Base-by-base conservation (phyloP, 2,329 filamentous ascomycete genomes). In the Erysiphe pulchra region DNA sequence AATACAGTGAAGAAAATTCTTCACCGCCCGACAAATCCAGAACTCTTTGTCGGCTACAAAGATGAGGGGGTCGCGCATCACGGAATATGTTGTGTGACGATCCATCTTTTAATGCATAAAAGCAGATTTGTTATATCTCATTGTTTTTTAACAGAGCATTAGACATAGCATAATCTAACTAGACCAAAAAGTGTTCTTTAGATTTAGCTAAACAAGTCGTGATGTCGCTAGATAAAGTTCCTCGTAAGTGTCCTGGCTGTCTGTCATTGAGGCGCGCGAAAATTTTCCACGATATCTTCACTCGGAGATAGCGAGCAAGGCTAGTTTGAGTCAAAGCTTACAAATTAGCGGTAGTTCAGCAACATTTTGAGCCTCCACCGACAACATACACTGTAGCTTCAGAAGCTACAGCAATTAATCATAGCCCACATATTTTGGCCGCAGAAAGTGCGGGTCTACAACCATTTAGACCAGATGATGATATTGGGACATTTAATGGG, bases 401-500 rank as follows among this genome's bases (percentile, higher is more conserved):
- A 17, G 17, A 14, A 42, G n/a, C 17, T 42, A 30, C 30, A n/a
- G 40, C 40, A 14, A 28, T 12, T n/a, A 13, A 30, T 42, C 12
- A 24, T 13, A 42, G 17, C n/a, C 20, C 40, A 14, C 40, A 39
- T 9, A 18, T 10, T 17, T 3, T 24, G 20, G 20, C 56, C 13
- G 45, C 53, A 14, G 55, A 55, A n/a, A 48, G 37, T 8, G 70
- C 79, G 47, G 85, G 87, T 51, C 59, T 67, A 6, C 81, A 80
- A 30, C 74, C 71, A 0, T 62, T 62, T 31, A 65, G 77, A 0
- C 69, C 71, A 0, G 66, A 74, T 30, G 90, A 95, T 60, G 86
- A 93, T 53, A 74, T 92, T 1, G 90, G 90, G n/a, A 90, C 80
- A 0, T 98, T 95, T 66, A 95, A 95, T 58, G 90, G 90, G 14